Conservation (phyloP, 768 basidiomycete genomes). For the Phanerochaete sordida region DNA sequence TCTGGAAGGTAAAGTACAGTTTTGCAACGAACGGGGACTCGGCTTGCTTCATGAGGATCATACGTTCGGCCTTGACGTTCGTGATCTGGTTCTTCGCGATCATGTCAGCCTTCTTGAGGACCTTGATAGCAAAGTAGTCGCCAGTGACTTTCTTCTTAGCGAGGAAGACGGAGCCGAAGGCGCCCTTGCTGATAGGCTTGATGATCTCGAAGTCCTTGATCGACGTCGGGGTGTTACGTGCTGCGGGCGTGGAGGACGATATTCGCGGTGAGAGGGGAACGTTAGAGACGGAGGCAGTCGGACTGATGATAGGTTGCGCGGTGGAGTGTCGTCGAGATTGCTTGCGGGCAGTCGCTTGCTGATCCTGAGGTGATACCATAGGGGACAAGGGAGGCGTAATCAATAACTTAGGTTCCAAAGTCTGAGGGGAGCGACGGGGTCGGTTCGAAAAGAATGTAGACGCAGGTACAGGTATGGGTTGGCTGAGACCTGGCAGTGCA, state of each 20-base stretch:
- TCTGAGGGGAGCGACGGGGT: constrained; percentile 64
- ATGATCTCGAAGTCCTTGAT: constrained; percentile 99
- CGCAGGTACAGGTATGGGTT: constrained; percentile 18
- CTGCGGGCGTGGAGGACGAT: constrained; percentile 69
- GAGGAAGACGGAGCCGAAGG: constrained; percentile 96
- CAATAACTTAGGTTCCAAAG: constrained; percentile 60
- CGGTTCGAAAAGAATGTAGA: constrained; percentile 42
- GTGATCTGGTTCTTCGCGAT: constrained; percentile 99
- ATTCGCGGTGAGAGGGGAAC: constrained; percentile 85
- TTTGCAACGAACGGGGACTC: constrained; percentile 98
- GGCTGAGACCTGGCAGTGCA: background rate
- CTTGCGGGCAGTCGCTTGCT: constrained; percentile 41
- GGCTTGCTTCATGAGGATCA: constrained; percentile 99
- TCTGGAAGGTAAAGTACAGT: constrained; percentile 98
- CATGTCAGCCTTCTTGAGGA: constrained; percentile 99
- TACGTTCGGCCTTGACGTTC: constrained; percentile 98
- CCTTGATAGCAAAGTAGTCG: constrained; percentile 99
- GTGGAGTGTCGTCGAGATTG: constrained; percentile 66
- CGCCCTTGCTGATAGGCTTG: constrained; percentile 98
- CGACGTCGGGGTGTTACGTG: constrained; percentile 80
- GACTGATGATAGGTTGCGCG: constrained; percentile 57
- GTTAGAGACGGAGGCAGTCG: constrained; percentile 34
- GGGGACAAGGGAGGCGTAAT: constrained; percentile 75
- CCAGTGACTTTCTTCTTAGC: constrained; percentile 98
- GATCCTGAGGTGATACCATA: constrained; percentile 51